A percentile compares a stretch with the other conserved stretches of the same genome.
Evolutionary conservation across 1,284 basidiomycete genomes (phyloP).

Genomic region (Irpex sp.): DNA sequence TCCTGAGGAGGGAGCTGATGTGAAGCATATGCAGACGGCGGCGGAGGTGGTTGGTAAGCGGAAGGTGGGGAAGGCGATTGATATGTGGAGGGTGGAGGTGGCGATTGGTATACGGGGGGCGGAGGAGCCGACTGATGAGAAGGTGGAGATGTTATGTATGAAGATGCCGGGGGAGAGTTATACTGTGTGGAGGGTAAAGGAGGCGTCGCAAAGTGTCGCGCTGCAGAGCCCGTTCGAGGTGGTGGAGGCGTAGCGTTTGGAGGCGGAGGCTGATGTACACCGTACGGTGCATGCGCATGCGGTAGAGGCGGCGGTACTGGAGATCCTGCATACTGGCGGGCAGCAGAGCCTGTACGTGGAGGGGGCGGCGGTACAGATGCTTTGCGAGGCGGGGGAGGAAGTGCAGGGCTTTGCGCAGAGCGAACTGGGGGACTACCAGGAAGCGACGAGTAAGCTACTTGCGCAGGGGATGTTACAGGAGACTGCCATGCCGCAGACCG

Average conservation of each 20-base stretch:
- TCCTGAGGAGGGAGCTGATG: not conserved
- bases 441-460: not conserved
- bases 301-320: slow-evolving; percentile 4
- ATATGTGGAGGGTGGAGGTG: not conserved
- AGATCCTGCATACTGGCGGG: slow-evolving; percentile 7
- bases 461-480: slow-evolving; percentile 10
- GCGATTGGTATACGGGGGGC: not conserved
- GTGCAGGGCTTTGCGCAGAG: slow-evolving; percentile 2
- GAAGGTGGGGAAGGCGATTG: not conserved
- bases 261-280: not conserved
- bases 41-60: not conserved
- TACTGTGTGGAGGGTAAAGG: slow-evolving; percentile 1
- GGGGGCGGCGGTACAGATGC: slow-evolving; percentile 16
- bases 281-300: not conserved
- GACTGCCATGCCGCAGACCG: slow-evolving; percentile 29
- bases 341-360: slow-evolving; percentile 9
- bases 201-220: slow-evolving; percentile 4
- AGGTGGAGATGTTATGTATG: not conserved
- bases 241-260: not conserved
- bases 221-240: not conserved
- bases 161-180: not conserved
- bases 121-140: not conserved
- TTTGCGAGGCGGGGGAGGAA: slow-evolving; percentile 11
- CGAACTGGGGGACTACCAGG: slow-evolving; percentile 5
- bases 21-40: not conserved